These are phyloP conservation scores for Penstemon eatonii DNA, from an alignment of 257 asterid genomes.

Conservation along the genomic window DNA sequence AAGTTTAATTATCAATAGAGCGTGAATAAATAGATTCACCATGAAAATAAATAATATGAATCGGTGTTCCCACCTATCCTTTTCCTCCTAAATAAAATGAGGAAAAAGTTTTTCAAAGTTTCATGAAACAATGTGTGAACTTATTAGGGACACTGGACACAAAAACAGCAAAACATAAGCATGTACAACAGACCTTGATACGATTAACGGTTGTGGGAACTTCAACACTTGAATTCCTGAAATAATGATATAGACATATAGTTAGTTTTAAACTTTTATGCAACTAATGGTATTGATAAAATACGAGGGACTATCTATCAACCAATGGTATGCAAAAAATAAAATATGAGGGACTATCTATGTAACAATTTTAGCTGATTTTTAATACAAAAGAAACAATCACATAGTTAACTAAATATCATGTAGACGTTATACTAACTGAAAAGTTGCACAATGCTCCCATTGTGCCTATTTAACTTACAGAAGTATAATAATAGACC, in stretches of 20 bases:
- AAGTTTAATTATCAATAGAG: no score
- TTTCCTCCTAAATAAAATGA: no score
- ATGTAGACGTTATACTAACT: not conserved
- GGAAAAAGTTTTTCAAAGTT: no score
- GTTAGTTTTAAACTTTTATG: slow-evolving; percentile 22
- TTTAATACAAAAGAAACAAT: not conserved
- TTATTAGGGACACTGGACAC: not conserved
- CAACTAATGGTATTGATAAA: slow-evolving; percentile 18
- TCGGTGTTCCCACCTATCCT: no score
- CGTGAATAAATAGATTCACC: not conserved
- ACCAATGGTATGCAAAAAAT: slow-evolving; percentile 5
- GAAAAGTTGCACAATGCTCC: not conserved
- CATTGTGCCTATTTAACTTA: not conserved
- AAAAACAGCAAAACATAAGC: not conserved
- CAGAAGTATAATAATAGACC: not conserved
- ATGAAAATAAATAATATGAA: not conserved
- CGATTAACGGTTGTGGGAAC: slow-evolving; percentile 50
- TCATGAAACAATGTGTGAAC: no score
- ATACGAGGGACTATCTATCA: not conserved
- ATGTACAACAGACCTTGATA: slow-evolving; percentile 54
- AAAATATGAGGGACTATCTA: slow-evolving; percentile 2
- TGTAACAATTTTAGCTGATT: slow-evolving; percentile 1
- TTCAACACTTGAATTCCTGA: slow-evolving; percentile 67
- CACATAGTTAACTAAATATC: not conserved
- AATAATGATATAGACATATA: slow-evolving; percentile 22